These are phyloP conservation scores for Ramicandelaber brevisporus DNA, from an alignment of 192 early-diverging fungal species.

Conservation along the genomic window DNA sequence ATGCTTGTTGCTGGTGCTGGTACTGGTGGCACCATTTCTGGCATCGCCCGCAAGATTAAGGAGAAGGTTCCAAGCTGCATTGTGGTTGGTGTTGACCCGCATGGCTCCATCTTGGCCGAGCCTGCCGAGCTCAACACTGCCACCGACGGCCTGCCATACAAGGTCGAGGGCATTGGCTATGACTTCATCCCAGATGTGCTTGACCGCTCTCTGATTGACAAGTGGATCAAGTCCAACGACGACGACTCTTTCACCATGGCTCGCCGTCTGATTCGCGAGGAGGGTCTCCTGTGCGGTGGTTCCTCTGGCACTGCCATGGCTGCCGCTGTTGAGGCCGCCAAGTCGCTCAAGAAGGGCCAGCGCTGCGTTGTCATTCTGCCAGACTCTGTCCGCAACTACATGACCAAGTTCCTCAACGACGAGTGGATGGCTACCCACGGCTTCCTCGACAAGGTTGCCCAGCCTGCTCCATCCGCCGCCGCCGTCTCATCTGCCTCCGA, in stretches of 20 bases:
- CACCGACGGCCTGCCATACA: conserved; percentile 34
- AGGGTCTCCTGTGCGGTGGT: conserved; percentile 90
- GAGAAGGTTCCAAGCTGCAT: conserved; percentile 65
- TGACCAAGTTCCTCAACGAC: conserved; percentile 98
- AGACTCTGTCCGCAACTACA: conserved; percentile 98
- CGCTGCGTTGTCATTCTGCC: conserved; percentile 85
- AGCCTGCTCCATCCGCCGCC: too few relatives aligned
- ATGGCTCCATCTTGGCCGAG: conserved; percentile 80
- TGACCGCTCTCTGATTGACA: conserved; percentile 59
- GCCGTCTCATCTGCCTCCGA: too few relatives aligned
- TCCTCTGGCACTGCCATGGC: conserved; percentile 84
- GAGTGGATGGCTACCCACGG: conserved; percentile 84
- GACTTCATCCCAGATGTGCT: conserved; percentile 93
- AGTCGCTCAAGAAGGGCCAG: conserved; percentile 60
- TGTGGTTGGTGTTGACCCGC: conserved; percentile 81
- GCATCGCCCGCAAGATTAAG: conserved; percentile 86
- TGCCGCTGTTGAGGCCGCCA: conserved; percentile 65
- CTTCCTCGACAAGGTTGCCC: conserved; percentile 62
- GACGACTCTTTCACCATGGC: conserved; percentile 90
- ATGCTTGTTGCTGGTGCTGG: conserved; percentile 87
- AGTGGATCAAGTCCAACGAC: conserved; percentile 94
- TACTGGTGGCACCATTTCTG: conserved; percentile 94
- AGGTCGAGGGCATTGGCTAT: conserved; percentile 98
- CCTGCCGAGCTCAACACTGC: conserved; percentile 53
- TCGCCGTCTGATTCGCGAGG: conserved; percentile 83